phyloP scores from a whole-genome alignment of 129 eudicot species.

The Heracleum sosnowskyi region DNA sequence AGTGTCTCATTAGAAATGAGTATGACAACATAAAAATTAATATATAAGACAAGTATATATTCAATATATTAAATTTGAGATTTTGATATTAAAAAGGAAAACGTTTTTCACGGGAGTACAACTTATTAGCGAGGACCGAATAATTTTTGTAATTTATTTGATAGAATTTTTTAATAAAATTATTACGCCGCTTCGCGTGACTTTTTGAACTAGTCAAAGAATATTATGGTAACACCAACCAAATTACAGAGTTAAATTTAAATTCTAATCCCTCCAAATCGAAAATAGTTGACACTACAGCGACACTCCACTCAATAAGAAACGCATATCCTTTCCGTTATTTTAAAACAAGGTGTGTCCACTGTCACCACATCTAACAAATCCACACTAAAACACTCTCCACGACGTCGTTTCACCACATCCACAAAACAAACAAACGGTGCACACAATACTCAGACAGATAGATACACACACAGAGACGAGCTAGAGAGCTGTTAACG shows the following conservation, averaged over 20 bases:
- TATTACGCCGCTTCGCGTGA: too few relatives aligned
- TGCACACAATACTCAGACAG: background rate
- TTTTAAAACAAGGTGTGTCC: conserved; percentile 31
- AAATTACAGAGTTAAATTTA: conserved; percentile 2
- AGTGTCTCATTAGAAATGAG: too few relatives aligned
- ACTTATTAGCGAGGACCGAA: too few relatives aligned
- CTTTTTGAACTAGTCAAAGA: too few relatives aligned
- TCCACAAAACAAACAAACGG: background rate
- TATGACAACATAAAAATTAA: too few relatives aligned
- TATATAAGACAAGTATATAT: too few relatives aligned
- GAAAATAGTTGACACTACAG: conserved; percentile 8
- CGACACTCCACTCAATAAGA: conserved; percentile 22
- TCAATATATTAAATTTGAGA: too few relatives aligned
- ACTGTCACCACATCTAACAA: conserved; percentile 8
- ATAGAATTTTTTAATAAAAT: too few relatives aligned
- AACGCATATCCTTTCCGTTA: conserved; percentile 32
- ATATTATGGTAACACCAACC: too few relatives aligned
- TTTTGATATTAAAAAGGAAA: too few relatives aligned
- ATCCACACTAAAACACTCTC: background rate
- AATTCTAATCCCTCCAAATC: background rate
- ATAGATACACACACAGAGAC: conserved; percentile 7
- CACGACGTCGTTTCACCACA: conserved; percentile 19
- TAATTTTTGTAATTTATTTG: too few relatives aligned
- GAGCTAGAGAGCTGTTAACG: background rate
- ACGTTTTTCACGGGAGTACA: too few relatives aligned